Percentiles rank a stretch among this genome's conserved stretches.
phyloP scores from a whole-genome alignment of 2,329 filamentous ascomycete genomes.

The Mariannaea sp. region DNA sequence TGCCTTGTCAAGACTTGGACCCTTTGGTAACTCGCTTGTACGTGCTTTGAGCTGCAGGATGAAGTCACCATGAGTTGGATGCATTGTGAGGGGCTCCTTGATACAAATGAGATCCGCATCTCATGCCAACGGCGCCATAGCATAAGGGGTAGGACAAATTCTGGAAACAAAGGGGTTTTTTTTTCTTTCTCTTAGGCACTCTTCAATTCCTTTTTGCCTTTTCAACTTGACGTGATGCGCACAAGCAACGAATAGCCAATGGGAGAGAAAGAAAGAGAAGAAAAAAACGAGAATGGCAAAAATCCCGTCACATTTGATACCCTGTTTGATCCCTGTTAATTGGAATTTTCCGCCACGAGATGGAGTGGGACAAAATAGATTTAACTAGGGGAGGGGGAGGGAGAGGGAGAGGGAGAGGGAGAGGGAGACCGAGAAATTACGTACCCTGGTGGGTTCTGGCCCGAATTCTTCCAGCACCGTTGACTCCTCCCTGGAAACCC shows the following conservation, averaged over 20 bases:
- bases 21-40: no score
- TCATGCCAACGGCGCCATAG: background rate
- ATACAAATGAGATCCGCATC: slow-evolving; percentile 18
- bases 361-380: slow-evolving; percentile 7
- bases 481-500: no score
- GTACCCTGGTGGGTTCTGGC: no score
- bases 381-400: no score
- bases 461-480: no score
- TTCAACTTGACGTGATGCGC: no score
- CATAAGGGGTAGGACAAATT: background rate
- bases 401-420: no score
- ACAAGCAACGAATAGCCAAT: no score
- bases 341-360: slow-evolving; percentile 7
- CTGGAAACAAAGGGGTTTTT: no score
- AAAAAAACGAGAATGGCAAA: background rate
- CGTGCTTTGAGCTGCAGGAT: slow-evolving; percentile 29
- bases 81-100: slow-evolving; percentile 19
- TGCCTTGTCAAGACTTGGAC: slow-evolving; percentile 30
- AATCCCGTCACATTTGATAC: background rate
- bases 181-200: no score
- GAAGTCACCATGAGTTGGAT: slow-evolving; percentile 35
- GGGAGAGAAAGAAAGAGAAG: slow-evolving; percentile 3
- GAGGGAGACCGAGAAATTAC: no score
- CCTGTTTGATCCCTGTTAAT: background rate
- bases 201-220: no score